Evolutionary conservation across 2,329 filamentous ascomycete species (phyloP).

Genomic region (Ophiostoma sp.): DNA sequence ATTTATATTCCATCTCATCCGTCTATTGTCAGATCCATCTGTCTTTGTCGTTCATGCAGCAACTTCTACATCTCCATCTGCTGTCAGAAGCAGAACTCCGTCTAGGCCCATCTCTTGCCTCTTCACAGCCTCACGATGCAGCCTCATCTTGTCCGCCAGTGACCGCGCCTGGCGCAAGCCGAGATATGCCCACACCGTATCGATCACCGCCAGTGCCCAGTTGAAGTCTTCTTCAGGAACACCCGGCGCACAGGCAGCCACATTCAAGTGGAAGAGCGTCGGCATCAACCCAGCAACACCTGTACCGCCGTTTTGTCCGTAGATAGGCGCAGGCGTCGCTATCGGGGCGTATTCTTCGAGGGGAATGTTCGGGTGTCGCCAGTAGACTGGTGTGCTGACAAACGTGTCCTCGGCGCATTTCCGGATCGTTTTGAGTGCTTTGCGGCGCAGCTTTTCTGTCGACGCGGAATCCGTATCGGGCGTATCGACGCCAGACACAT

Average conservation of each 20-base stretch:
- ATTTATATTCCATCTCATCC: neutral
- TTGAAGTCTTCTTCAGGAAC: constrained; percentile 45
- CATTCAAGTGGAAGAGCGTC: constrained; percentile 50
- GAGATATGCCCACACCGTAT: constrained; percentile 52
- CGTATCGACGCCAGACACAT: neutral
- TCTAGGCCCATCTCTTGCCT: neutral
- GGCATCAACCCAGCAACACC: constrained; percentile 51
- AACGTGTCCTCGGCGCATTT: constrained; percentile 47
- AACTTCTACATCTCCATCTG: neutral
- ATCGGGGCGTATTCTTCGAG: constrained; percentile 35
- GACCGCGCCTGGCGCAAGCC: constrained; percentile 53
- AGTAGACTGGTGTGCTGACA: constrained; percentile 51
- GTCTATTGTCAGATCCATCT: neutral
- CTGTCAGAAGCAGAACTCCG: neutral
- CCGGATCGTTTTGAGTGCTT: constrained; percentile 38
- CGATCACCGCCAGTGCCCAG: constrained; percentile 48
- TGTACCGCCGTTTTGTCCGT: constrained; percentile 42
- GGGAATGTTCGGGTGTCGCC: constrained; percentile 50
- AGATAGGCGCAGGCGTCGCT: constrained; percentile 34
- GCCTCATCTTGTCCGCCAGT: constrained; percentile 42
- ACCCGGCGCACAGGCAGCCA: constrained; percentile 50
- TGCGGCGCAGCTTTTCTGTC: constrained; percentile 29
- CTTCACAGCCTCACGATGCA: constrained; percentile 31
- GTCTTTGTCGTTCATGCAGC: neutral
- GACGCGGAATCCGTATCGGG: neutral